Evolutionary conservation across 1,284 basidiomycete species (phyloP).

Genomic region (Sparassis latifolia): DNA sequence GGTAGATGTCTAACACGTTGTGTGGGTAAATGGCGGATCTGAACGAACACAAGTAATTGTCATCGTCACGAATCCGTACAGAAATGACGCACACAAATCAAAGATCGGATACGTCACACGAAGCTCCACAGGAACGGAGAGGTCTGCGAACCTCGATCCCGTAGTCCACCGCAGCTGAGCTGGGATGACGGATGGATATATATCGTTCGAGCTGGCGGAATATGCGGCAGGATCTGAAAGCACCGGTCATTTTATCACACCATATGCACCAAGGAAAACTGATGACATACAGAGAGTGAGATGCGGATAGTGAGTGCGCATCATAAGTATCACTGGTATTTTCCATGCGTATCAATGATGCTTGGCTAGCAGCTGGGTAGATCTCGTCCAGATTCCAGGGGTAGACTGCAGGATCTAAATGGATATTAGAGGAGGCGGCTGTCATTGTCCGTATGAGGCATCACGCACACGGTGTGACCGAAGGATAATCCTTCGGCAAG

Average conservation of each 20-base stretch:
- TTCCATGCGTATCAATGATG: not conserved
- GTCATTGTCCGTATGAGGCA: not conserved
- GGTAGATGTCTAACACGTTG: slow-evolving; percentile 15
- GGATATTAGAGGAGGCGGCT: not conserved
- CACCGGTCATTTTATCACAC: not conserved
- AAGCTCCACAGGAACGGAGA: not conserved
- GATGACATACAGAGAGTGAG: not conserved
- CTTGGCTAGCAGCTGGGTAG: slow-evolving; percentile 3
- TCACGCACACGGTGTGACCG: not conserved
- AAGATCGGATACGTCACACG: slow-evolving; percentile 3
- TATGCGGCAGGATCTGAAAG: slow-evolving; percentile 12
- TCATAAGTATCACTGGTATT: not conserved
- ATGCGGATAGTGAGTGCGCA: slow-evolving; percentile 3
- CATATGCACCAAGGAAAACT: not conserved
- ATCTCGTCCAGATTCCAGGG: slow-evolving; percentile 12
- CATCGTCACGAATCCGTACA: not conserved
- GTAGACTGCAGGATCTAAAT: slow-evolving; percentile 17
- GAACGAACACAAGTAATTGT: not conserved
- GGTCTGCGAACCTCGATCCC: not conserved
- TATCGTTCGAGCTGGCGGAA: slow-evolving; percentile 9
- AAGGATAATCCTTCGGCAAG: not conserved
- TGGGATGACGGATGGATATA: slow-evolving; percentile 5
- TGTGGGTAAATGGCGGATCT: slow-evolving; percentile 22
- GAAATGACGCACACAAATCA: slow-evolving; percentile 3
- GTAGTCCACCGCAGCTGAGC: not conserved